Evolutionary conservation across 805 yeast species (phyloP).

Genomic region (Starmerella apicola): DNA sequence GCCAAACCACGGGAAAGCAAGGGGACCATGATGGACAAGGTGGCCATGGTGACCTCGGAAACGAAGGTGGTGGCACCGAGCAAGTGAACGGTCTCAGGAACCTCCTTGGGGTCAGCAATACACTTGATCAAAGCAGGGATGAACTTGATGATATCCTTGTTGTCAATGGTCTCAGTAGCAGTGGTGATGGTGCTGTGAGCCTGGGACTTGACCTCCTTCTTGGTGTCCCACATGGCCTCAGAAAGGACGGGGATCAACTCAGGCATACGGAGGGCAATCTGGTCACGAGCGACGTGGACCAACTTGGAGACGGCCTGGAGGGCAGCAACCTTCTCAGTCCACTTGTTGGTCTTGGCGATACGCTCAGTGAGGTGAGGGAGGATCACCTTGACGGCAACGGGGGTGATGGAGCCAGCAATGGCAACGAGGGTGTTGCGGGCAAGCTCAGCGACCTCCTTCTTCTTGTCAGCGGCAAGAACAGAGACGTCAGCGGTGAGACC

Average conservation of each 20-base stretch:
- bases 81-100: constrained; percentile 96
- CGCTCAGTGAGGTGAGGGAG: constrained; percentile 66
- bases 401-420: constrained; percentile 73
- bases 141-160: constrained; percentile 99
- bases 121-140: constrained; percentile 95
- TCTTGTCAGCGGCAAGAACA: constrained; percentile 83
- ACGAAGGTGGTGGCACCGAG: constrained; percentile 99
- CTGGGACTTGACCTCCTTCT: constrained; percentile 92
- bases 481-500: constrained; percentile 55
- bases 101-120: constrained; percentile 93
- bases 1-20: constrained; percentile 98
- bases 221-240: constrained; percentile 99
- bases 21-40: constrained; percentile 98
- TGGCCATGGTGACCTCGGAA: constrained; percentile 98
- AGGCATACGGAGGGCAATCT: constrained; percentile 97
- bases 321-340: constrained; percentile 95
- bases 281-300: constrained; percentile 90
- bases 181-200: constrained; percentile 92
- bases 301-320: constrained; percentile 72
- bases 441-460: constrained; percentile 53
- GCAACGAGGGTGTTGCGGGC: constrained; percentile 70
- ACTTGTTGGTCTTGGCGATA: constrained; percentile 60
- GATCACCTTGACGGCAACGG: constrained; percentile 81
- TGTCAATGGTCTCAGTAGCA: constrained; percentile 94
- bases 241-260: constrained; percentile 96